These are phyloP conservation scores for Penicillium frequentans DNA, from an alignment of 2,329 filamentous ascomycete genomes.

Conservation along the genomic window DNA sequence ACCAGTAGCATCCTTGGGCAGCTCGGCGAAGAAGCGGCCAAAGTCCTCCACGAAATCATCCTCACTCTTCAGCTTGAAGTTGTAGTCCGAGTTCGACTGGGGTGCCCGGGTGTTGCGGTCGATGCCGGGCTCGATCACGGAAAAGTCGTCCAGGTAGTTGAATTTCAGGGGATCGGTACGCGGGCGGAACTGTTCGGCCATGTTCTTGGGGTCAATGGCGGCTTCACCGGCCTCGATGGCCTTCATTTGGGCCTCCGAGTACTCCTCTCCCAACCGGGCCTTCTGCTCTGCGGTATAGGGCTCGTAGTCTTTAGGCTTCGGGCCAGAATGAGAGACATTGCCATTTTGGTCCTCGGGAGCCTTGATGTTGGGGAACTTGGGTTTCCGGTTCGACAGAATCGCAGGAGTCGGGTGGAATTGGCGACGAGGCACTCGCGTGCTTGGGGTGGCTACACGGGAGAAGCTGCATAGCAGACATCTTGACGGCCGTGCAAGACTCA, in stretches of 20 bases:
- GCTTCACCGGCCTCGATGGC: conserved; percentile 80
- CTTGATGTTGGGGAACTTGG: conserved; percentile 42
- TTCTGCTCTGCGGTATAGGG: conserved; percentile 69
- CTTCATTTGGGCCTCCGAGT: conserved; percentile 77
- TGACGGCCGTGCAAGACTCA: conserved; percentile 52
- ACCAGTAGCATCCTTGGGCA: conserved; percentile 52
- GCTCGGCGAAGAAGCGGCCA: conserved; percentile 46
- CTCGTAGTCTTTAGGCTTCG: conserved; percentile 41
- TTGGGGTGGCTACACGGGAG: conserved; percentile 39
- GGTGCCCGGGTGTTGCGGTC: conserved; percentile 64
- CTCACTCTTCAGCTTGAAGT: conserved; percentile 60
- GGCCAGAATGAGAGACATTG: conserved; percentile 12
- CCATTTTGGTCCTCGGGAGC: conserved; percentile 32
- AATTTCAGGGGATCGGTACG: conserved; percentile 72
- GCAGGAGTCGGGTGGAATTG: conserved; percentile 50
- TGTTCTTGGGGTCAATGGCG: conserved; percentile 71
- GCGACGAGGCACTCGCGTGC: conserved; percentile 46
- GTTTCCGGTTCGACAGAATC: conserved; percentile 38
- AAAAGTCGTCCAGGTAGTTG: conserved; percentile 80
- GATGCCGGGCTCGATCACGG: conserved; percentile 71
- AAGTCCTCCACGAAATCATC: conserved; percentile 64
- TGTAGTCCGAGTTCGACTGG: conserved; percentile 54
- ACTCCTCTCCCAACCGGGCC: conserved; percentile 62
- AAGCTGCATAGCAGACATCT: conserved; percentile 54
- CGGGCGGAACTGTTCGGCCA: conserved; percentile 70